A percentile compares a stretch with the other conserved stretches of the same genome.
phyloP scores from a whole-genome alignment of 2,329 filamentous ascomycete species.

The Metarhizium robertsii region DNA sequence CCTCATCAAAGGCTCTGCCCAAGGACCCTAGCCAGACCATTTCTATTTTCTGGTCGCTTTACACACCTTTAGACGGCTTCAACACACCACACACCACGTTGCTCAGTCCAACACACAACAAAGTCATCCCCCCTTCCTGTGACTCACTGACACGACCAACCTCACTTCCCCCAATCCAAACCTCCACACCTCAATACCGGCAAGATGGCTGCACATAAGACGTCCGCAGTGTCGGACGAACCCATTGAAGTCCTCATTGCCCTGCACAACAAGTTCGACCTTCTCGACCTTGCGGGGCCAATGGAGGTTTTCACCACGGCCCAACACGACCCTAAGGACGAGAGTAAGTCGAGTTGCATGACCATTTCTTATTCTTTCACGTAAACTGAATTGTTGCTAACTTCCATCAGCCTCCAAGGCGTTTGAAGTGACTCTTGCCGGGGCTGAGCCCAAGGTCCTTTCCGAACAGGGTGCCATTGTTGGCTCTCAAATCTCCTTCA shows the following conservation, averaged over 20 bases:
- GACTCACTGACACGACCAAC: neutral
- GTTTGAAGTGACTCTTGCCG: conserved; percentile 49
- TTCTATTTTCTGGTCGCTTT: neutral
- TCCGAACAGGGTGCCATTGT: conserved; percentile 58
- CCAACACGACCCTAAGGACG: conserved; percentile 43
- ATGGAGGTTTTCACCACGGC: conserved; percentile 41
- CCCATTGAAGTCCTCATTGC: conserved; percentile 52
- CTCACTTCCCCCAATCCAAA: conserved; percentile 7
- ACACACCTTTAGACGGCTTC: neutral
- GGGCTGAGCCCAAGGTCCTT: conserved; percentile 43
- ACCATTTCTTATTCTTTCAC: neutral
- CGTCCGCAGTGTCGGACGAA: conserved; percentile 45
- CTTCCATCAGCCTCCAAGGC: conserved; percentile 39
- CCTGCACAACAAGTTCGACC: conserved; percentile 50
- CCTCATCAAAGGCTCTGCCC: neutral
- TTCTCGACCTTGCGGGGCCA: conserved; percentile 49
- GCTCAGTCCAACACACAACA: neutral
- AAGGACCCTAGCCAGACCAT: neutral
- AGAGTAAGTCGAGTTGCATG: conserved; percentile 25
- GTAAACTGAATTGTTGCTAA: conserved; percentile 1
- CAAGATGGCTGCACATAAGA: conserved; percentile 50
- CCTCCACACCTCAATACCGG: conserved; percentile 9
- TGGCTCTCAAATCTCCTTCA: conserved; percentile 66
- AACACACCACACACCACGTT: neutral
- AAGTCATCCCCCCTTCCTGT: neutral